Evolutionary conservation across 805 yeast species (phyloP).

Genomic region (Groenewaldozyma salmanticensis): DNA sequence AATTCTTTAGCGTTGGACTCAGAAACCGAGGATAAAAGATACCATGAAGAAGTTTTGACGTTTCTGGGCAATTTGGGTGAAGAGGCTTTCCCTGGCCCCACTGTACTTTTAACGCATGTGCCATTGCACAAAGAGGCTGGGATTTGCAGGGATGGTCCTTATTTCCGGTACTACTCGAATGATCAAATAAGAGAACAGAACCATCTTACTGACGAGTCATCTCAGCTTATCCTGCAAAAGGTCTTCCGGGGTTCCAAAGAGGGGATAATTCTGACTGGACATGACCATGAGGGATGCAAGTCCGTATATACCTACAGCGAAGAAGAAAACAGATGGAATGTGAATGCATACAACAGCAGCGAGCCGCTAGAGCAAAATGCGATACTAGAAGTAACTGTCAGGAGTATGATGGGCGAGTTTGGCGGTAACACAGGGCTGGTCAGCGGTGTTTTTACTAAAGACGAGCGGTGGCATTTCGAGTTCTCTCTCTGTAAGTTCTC

Average conservation of each 20-base stretch:
- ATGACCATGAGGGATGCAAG: constrained; percentile 93
- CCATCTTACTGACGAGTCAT: constrained; percentile 58
- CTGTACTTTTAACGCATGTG: constrained; percentile 77
- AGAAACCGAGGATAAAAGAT: constrained; percentile 71
- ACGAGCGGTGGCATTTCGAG: constrained; percentile 47
- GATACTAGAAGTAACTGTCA: constrained; percentile 71
- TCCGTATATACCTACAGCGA: constrained; percentile 43
- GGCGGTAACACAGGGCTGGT: constrained; percentile 83
- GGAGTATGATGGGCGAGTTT: constrained; percentile 94
- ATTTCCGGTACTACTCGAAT: constrained; percentile 49
- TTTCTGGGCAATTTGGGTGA: constrained; percentile 55
- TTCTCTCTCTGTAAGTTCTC: constrained; percentile 72
- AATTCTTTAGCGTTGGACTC: constrained; percentile 83
- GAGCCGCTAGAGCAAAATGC: constrained; percentile 8
- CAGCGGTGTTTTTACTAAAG: constrained; percentile 50
- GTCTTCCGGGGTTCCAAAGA: constrained; percentile 46
- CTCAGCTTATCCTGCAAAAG: constrained; percentile 60
- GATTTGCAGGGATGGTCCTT: constrained; percentile 80
- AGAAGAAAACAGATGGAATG: constrained; percentile 5
- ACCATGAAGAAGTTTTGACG: constrained; percentile 56
- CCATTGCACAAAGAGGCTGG: constrained; percentile 82
- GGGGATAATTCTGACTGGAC: constrained; percentile 86
- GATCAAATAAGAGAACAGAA: constrained; percentile 77
- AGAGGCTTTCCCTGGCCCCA: constrained; percentile 55
- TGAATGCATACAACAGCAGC: constrained; percentile 14